Evolutionary conservation across 441 rosid species (phyloP).

Genomic region (Isatis lusitanica): DNA sequence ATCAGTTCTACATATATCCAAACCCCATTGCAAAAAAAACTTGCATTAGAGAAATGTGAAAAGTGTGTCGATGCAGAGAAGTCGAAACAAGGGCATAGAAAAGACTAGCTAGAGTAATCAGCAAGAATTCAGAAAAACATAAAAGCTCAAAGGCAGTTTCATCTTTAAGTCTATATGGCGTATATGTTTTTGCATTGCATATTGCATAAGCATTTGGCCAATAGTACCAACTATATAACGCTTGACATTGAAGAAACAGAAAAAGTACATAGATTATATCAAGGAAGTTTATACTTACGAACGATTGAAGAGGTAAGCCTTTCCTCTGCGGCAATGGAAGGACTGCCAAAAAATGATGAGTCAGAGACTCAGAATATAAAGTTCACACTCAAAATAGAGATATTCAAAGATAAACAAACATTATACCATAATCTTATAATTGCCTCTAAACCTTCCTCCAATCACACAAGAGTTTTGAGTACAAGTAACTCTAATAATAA

Average conservation of each 20-base stretch:
- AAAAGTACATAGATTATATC: background rate
- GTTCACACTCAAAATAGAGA: background rate
- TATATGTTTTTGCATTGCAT: too few species aligned
- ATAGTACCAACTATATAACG: background rate
- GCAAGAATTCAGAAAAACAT: slow-evolving; percentile 10
- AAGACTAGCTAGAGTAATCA: background rate
- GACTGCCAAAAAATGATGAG: slow-evolving; percentile 42
- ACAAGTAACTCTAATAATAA: background rate
- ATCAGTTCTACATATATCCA: slow-evolving; percentile 15
- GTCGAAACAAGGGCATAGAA: background rate
- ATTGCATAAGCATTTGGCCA: background rate
- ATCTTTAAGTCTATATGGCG: background rate
- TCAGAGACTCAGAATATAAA: background rate
- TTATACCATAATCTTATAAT: background rate
- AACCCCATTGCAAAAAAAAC: background rate
- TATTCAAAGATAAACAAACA: background rate
- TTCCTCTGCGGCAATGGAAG: slow-evolving; percentile 75
- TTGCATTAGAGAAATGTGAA: background rate
- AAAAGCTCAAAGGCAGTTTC: background rate
- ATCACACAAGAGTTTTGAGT: background rate
- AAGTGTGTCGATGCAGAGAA: background rate
- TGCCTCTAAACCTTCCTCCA: background rate
- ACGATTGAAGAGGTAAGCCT: slow-evolving; percentile 90
- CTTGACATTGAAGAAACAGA: slow-evolving; percentile 8
- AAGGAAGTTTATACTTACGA: slow-evolving; percentile 49